phyloP scores from a whole-genome alignment of 164 flowering plant species.

The Magnolia sinica region DNA sequence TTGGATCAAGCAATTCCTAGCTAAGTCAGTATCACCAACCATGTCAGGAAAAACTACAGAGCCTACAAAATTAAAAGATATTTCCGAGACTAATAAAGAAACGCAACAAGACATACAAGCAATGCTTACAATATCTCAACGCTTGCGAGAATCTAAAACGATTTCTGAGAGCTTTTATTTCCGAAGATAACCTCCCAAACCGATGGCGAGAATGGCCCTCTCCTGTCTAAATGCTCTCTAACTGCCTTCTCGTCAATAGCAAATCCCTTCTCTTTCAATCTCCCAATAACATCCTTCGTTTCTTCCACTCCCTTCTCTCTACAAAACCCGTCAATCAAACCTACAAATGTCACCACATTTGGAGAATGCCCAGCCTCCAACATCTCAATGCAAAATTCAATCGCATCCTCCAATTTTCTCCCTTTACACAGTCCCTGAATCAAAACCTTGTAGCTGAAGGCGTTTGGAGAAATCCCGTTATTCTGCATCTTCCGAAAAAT shows the following conservation, averaged over 20 bases:
- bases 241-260: slow-evolving; percentile 65
- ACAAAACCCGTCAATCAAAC: slow-evolving; percentile 57
- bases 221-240: slow-evolving; percentile 70
- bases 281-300: slow-evolving; percentile 40
- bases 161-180: slow-evolving; percentile 36
- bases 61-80: neutral
- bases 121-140: slow-evolving; percentile 8
- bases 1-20: too few relatives aligned
- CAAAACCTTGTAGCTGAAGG: slow-evolving; percentile 62
- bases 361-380: slow-evolving; percentile 84
- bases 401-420: slow-evolving; percentile 53
- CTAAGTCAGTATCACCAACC: neutral
- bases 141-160: slow-evolving; percentile 16
- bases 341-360: slow-evolving; percentile 61
- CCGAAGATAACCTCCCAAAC: slow-evolving; percentile 82
- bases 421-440: slow-evolving; percentile 63
- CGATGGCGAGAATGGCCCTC: slow-evolving; percentile 47
- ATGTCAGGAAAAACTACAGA: neutral
- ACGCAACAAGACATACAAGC: neutral
- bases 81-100: neutral
- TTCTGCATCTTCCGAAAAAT: slow-evolving; percentile 85
- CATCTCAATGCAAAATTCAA: slow-evolving; percentile 64
- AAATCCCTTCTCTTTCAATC: slow-evolving; percentile 56
- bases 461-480: slow-evolving; percentile 72
- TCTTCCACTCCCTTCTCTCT: slow-evolving; percentile 62